A percentile compares a stretch with the other conserved stretches of the same genome.
Evolutionary conservation across 495 filamentous ascomycete genomes (phyloP).

Genomic region (Tuber umbilicatum): DNA sequence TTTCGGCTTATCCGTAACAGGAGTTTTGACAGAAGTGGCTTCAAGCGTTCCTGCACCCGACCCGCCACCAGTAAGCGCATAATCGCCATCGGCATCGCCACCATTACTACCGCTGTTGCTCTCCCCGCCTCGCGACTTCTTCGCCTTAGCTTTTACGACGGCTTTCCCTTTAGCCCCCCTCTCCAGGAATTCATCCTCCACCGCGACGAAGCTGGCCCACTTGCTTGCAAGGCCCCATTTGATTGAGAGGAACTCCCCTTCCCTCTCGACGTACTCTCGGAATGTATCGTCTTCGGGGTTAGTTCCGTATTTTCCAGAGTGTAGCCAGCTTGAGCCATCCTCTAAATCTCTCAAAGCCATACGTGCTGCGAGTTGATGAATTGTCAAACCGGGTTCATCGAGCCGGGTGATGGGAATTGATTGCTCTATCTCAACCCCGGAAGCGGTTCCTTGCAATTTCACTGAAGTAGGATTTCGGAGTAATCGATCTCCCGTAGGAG

Average conservation of each 20-base stretch:
- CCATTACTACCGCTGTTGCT: neutral
- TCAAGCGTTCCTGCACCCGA: neutral
- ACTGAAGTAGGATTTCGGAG: conserved; percentile 48
- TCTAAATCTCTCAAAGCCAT: conserved; percentile 61
- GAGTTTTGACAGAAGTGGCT: neutral
- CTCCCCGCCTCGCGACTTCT: neutral
- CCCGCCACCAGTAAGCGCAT: neutral
- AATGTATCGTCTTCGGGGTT: conserved; percentile 46
- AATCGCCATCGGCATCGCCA: neutral
- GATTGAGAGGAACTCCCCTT: conserved; percentile 57
- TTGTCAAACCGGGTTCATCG: conserved; percentile 43
- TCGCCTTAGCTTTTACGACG: neutral
- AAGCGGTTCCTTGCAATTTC: conserved; percentile 49
- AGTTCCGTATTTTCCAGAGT: conserved; percentile 6
- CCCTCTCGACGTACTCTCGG: conserved; percentile 53
- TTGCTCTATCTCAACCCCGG: conserved; percentile 52
- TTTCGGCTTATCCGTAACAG: neutral
- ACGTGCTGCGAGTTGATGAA: conserved; percentile 63
- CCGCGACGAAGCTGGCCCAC: conserved; percentile 62
- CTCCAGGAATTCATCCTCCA: conserved; percentile 46
- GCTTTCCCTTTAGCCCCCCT: conserved; percentile 21
- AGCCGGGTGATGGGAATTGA: conserved; percentile 53
- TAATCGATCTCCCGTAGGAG: conserved; percentile 2
- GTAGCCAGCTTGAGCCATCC: conserved; percentile 60
- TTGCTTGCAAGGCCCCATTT: conserved; percentile 59